Evolutionary conservation across 208 protist species (phyloP).

Genomic region (Balamuthia mandrillaris): DNA sequence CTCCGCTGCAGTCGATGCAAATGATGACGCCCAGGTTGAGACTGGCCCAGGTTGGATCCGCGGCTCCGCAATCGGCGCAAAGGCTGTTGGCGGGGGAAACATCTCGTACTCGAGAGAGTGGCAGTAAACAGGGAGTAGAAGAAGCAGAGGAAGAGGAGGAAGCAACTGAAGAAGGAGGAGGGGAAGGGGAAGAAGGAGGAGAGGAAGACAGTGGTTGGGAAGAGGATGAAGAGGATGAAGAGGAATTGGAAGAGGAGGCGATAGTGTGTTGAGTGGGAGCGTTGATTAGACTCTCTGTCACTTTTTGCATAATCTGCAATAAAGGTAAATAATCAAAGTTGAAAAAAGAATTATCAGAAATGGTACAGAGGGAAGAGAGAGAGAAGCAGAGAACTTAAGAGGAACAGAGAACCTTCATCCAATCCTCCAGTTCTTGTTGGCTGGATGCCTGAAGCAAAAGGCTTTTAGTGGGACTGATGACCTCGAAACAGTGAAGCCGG

Average conservation of each 20-base stretch:
- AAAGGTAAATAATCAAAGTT: neutral
- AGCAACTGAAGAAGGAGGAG: neutral
- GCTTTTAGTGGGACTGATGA: neutral
- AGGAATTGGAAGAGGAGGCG: neutral
- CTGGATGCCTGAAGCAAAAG: neutral
- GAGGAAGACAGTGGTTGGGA: neutral
- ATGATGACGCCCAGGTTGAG: constrained; percentile 70
- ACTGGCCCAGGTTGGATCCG: constrained; percentile 49
- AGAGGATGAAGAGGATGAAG: neutral
- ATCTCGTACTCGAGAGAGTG: neutral
- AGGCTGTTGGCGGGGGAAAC: neutral
- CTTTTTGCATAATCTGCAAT: neutral
- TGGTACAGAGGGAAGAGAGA: too few relatives aligned
- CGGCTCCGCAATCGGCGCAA: neutral
- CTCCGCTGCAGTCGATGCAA: constrained; percentile 68
- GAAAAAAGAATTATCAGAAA: neutral
- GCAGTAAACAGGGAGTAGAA: neutral
- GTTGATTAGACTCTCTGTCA: neutral
- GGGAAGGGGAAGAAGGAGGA: neutral
- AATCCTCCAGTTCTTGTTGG: neutral
- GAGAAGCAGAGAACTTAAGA: too few relatives aligned
- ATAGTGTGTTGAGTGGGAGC: neutral
- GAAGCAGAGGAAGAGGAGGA: neutral
- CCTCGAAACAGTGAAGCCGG: neutral
- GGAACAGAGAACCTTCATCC: neutral